Evolutionary conservation across 345 rosid genomes (phyloP).

Genomic region (Schrenkiella parvula): DNA sequence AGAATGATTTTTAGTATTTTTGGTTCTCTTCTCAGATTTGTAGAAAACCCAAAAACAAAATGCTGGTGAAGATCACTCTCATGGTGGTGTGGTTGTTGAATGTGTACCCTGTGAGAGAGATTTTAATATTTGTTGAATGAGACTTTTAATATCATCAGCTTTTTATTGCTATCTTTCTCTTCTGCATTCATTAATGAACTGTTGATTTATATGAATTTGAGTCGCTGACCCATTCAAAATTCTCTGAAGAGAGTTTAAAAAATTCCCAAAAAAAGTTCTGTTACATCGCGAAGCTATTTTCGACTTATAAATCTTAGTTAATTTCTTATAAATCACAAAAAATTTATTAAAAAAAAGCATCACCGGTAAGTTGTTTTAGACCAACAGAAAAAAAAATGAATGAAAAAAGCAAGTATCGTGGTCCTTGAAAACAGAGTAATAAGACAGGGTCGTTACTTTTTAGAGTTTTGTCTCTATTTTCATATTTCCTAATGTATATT

Average conservation of each 20-base stretch:
- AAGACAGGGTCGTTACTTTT: conserved; percentile 21
- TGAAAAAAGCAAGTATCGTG: background rate
- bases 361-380: background rate
- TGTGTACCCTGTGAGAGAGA: conserved; percentile 21
- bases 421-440: conserved; percentile 23
- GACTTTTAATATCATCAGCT: background rate
- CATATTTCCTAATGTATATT: background rate
- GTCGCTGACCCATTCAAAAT: background rate
- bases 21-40: conserved; percentile 16
- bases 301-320: background rate
- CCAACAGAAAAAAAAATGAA: background rate
- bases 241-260: background rate
- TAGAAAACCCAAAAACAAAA: background rate
- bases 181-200: background rate
- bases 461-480: conserved; percentile 12
- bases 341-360: background rate
- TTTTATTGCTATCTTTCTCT: background rate
- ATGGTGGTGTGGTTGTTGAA: conserved; percentile 22
- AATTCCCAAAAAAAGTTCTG: background rate
- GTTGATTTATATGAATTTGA: background rate
- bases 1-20: conserved; percentile 17
- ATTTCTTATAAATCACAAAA: too few relatives aligned
- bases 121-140: conserved; percentile 16
- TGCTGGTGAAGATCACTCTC: background rate
- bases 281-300: background rate